A percentile compares a stretch with the other conserved stretches of the same genome.
Evolutionary conservation across 208 protist genomes (phyloP).

Genomic region (Trypanosoma brucei): DNA sequence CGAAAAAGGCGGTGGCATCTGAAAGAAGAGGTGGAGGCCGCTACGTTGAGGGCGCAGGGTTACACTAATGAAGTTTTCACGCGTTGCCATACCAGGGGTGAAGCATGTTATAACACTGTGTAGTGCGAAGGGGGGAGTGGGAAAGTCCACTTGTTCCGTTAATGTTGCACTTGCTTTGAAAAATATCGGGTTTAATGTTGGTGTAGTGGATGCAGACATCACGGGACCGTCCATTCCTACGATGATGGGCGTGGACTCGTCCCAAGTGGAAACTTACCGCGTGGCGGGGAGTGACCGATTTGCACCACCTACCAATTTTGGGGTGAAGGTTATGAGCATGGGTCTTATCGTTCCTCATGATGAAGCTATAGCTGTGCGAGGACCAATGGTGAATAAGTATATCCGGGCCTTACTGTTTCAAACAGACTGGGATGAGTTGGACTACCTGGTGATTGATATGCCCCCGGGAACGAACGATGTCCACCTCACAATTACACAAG

Average conservation of each 20-base stretch:
- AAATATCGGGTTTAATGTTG: constrained; percentile 70
- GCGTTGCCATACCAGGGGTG: constrained; percentile 71
- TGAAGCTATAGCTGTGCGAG: constrained; percentile 87
- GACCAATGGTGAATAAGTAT: constrained; percentile 90
- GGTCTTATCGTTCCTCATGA: constrained; percentile 85
- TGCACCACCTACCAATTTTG: constrained; percentile 85
- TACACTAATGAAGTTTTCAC: constrained; percentile 44
- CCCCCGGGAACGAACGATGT: constrained; percentile 91
- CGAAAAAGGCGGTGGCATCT: too few species aligned
- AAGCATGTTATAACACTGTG: constrained; percentile 83
- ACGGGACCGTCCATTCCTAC: constrained; percentile 86
- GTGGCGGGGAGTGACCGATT: constrained; percentile 80
- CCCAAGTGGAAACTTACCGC: constrained; percentile 84
- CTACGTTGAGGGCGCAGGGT: too few species aligned
- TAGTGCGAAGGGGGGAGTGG: constrained; percentile 92
- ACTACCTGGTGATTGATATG: constrained; percentile 92
- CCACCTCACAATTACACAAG: constrained; percentile 89
- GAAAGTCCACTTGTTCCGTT: constrained; percentile 88
- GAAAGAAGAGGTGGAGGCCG: too few species aligned
- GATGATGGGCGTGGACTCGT: constrained; percentile 80
- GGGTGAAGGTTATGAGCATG: constrained; percentile 91
- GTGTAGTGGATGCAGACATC: constrained; percentile 90
- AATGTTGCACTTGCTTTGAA: constrained; percentile 88
- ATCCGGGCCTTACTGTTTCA: constrained; percentile 87
- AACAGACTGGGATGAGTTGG: constrained; percentile 90